These are phyloP conservation scores for Moesziomyces globuligerus DNA, from an alignment of 1,284 basidiomycete genomes.

Conservation along the genomic window DNA sequence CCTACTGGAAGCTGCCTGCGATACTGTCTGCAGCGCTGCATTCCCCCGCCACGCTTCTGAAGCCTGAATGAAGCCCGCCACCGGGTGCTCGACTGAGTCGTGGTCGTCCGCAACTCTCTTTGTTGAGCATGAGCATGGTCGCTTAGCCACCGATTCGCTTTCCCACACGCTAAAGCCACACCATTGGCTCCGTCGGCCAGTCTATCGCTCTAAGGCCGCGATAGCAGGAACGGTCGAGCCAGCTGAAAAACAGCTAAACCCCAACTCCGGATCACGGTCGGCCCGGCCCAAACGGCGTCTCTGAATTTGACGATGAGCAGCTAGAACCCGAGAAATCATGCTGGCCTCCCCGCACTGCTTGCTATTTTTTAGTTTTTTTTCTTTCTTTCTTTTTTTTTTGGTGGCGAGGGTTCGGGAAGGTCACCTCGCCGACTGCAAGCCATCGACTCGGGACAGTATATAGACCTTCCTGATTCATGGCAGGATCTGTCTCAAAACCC, in stretches of 20 bases:
- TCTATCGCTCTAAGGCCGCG: too few species aligned
- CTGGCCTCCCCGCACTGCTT: background rate
- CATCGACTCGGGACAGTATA: background rate
- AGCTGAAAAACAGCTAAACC: background rate
- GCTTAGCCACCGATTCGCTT: background rate
- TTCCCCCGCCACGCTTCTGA: background rate
- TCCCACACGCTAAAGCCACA: too few species aligned
- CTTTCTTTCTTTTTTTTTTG: background rate
- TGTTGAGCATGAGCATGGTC: background rate
- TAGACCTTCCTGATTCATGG: background rate
- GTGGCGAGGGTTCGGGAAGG: background rate
- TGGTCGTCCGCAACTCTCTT: too few species aligned
- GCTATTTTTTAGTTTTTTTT: background rate
- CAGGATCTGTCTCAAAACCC: too few species aligned
- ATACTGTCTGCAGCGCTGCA: background rate
- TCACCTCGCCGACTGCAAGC: background rate
- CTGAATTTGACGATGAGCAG: background rate
- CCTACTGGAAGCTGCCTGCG: too few species aligned
- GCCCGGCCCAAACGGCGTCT: background rate
- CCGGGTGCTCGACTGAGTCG: background rate
- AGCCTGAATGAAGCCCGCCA: background rate
- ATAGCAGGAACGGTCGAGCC: too few species aligned
- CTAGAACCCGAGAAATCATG: background rate
- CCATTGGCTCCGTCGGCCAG: background rate
- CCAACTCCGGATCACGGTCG: background rate